A percentile compares a stretch with the other conserved stretches of the same genome.
Evolutionary conservation across 306 rosid genomes (phyloP).

Genomic region (Lotus japonicus): DNA sequence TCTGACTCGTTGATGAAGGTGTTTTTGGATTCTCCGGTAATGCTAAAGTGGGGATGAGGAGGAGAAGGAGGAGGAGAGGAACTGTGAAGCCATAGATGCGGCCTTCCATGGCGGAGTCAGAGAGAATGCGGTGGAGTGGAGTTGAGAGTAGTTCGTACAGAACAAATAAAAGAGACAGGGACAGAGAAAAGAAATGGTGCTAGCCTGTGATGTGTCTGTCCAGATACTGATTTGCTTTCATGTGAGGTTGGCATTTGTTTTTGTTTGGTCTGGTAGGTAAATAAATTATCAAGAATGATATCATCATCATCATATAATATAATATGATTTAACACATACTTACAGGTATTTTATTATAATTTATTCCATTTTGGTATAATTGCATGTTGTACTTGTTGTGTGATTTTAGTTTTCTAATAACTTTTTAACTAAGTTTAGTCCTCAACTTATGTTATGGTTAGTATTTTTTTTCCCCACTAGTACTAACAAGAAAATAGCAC

Average conservation of each 20-base stretch:
- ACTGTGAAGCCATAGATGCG: slow-evolving; percentile 17
- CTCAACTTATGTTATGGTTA: no score
- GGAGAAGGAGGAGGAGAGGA: slow-evolving; percentile 4
- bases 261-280: neutral
- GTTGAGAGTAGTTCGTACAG: neutral
- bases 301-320: neutral
- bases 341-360: no score
- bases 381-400: no score
- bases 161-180: neutral
- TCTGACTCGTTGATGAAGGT: slow-evolving; percentile 36
- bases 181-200: neutral
- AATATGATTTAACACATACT: neutral
- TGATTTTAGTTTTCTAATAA: no score
- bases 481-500: no score
- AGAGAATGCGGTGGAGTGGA: slow-evolving; percentile 29
- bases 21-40: slow-evolving; percentile 26
- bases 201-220: neutral
- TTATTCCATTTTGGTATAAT: no score
- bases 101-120: slow-evolving; percentile 41
- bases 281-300: neutral
- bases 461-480: no score
- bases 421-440: no score
- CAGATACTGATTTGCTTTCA: neutral
- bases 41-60: neutral
- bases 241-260: slow-evolving; percentile 8